phyloP scores from a whole-genome alignment of 495 filamentous ascomycete genomes.

The Rostrohypoxylon terebratum region DNA sequence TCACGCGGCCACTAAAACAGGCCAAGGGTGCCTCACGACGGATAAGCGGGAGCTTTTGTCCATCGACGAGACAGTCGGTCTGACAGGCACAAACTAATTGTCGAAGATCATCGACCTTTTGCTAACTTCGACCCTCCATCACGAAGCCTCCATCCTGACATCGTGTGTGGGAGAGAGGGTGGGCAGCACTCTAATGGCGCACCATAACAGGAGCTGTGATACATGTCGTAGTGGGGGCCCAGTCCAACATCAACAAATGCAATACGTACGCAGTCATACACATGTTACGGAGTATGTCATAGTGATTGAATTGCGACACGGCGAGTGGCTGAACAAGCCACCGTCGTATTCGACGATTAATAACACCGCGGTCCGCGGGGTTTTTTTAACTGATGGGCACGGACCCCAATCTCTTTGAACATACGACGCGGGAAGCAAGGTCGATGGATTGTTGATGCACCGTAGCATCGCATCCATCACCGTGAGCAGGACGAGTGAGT shows the following conservation, averaged over 20 bases:
- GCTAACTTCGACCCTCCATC: conserved; percentile 29
- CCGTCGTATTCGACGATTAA: conserved; percentile 38
- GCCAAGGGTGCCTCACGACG: conserved; percentile 32
- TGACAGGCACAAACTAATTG: conserved; percentile 40
- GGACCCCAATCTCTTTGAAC: conserved; percentile 41
- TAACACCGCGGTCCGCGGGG: conserved; percentile 26
- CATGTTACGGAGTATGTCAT: conserved; percentile 26
- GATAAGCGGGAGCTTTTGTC: conserved; percentile 41
- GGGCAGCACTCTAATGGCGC: conserved; percentile 45
- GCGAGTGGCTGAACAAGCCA: conserved; percentile 34
- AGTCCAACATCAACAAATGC: conserved; percentile 25
- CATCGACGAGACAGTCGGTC: conserved; percentile 32
- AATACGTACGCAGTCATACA: conserved; percentile 39
- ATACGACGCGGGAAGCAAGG: conserved; percentile 38
- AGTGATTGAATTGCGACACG: conserved; percentile 18
- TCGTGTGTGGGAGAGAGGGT: conserved; percentile 22
- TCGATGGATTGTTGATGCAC: conserved; percentile 7
- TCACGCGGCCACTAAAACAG: conserved; percentile 44
- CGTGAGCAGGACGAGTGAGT: conserved; percentile 6
- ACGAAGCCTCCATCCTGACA: background rate
- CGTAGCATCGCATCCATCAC: conserved; percentile 27
- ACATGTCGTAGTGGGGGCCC: conserved; percentile 33
- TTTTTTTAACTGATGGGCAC: conserved; percentile 34
- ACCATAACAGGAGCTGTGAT: conserved; percentile 24
- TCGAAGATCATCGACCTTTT: conserved; percentile 32